phyloP scores from a whole-genome alignment of 371 early-diverging fungal species.

The Circinella umbellata region DNA sequence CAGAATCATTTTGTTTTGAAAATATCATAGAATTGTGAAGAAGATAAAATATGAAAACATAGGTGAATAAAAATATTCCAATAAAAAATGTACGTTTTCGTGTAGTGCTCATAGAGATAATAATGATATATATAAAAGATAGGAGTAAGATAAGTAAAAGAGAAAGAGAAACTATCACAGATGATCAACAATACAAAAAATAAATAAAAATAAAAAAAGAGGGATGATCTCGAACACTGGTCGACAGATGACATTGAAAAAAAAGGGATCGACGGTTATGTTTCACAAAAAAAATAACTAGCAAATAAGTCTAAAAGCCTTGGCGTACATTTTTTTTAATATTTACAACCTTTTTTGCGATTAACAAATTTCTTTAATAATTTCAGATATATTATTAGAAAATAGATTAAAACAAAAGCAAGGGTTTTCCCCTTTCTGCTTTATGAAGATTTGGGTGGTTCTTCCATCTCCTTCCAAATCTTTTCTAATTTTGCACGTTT shows the following conservation, averaged over 20 bases:
- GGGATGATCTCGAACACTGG: not conserved
- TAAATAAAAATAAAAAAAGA: not conserved
- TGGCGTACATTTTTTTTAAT: not conserved
- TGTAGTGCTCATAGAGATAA: not conserved
- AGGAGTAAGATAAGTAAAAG: not conserved
- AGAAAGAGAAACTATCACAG: not conserved
- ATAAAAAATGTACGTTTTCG: not conserved
- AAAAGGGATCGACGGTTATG: not conserved
- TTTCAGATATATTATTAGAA: too few species aligned
- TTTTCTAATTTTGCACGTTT: constrained; percentile 47
- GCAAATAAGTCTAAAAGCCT: not conserved
- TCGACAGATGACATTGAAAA: not conserved
- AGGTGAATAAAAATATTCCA: not conserved
- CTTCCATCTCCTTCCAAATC: constrained; percentile 55
- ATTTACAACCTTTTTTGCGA: not conserved
- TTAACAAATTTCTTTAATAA: not conserved
- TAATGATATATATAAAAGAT: not conserved
- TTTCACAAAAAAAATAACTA: not conserved
- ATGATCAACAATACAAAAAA: not conserved
- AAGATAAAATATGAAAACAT: not conserved
- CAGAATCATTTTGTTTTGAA: not conserved
- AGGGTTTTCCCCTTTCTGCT: too few species aligned
- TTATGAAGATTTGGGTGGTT: constrained; percentile 27
- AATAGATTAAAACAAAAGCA: too few species aligned
- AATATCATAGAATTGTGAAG: constrained; percentile 1